Percentiles rank a stretch among this genome's conserved stretches.
Evolutionary conservation across 257 asterid species (phyloP).

Genomic region (Solanum pinnatisectum): DNA sequence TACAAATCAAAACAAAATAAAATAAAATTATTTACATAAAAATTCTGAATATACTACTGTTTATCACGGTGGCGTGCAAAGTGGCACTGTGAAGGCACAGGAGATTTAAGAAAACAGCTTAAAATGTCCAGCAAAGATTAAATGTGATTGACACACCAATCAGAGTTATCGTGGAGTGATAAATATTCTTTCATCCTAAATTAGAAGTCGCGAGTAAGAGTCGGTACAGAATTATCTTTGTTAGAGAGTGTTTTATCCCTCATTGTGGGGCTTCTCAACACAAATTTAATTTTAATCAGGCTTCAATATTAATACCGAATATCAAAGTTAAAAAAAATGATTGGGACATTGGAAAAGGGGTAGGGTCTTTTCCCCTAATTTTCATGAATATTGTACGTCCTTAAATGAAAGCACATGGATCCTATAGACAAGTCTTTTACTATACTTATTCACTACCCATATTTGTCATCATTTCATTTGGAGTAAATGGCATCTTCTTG

Average conservation of each 20-base stretch:
- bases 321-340: background rate
- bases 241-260: rapidly evolving
- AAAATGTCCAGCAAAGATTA: background rate
- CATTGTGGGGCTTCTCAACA: rapidly evolving
- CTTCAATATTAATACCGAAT: rapidly evolving
- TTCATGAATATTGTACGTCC: background rate
- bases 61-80: background rate
- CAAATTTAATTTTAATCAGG: too few relatives aligned
- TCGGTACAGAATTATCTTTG: rapidly evolving
- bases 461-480: background rate
- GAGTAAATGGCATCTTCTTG: background rate
- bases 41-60: rapidly evolving
- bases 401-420: background rate
- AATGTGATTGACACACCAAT: background rate
- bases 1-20: too few relatives aligned
- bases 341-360: background rate
- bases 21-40: too few relatives aligned
- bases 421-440: background rate
- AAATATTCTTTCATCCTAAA: too few relatives aligned
- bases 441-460: background rate
- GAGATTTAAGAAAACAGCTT: background rate
- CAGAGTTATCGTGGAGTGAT: too few relatives aligned
- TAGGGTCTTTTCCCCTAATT: background rate
- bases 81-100: background rate
- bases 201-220: rapidly evolving